phyloP scores from a whole-genome alignment of 2,329 filamentous ascomycete species.

The Aspergillaceae sp. region DNA sequence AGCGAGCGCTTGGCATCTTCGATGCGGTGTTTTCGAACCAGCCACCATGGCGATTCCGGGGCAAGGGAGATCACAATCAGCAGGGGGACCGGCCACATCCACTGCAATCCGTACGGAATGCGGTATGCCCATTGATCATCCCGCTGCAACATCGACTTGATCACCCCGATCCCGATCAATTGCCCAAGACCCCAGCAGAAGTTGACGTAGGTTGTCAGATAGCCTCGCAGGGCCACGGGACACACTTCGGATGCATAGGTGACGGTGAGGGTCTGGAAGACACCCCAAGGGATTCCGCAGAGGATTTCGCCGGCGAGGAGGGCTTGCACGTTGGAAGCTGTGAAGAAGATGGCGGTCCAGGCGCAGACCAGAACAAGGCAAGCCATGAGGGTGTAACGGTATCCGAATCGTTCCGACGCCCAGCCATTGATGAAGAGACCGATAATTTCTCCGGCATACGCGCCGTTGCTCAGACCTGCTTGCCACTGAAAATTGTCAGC shows the following conservation, averaged over 20 bases:
- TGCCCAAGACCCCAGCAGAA: slow-evolving; percentile 43
- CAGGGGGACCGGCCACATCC: slow-evolving; percentile 47
- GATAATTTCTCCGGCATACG: slow-evolving; percentile 40
- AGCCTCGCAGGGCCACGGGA: slow-evolving; percentile 37
- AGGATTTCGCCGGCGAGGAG: slow-evolving; percentile 45
- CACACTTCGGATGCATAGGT: slow-evolving; percentile 43
- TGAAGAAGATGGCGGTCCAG: slow-evolving; percentile 46
- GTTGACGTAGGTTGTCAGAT: slow-evolving; percentile 41
- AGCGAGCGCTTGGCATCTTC: slow-evolving; percentile 40
- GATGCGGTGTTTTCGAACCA: slow-evolving; percentile 38
- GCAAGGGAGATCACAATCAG: slow-evolving; percentile 41
- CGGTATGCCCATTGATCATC: slow-evolving; percentile 44
- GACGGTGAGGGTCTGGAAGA: slow-evolving; percentile 43
- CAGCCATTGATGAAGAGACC: slow-evolving; percentile 45
- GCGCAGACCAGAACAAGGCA: slow-evolving; percentile 39
- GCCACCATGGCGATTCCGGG: slow-evolving; percentile 46
- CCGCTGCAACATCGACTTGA: slow-evolving; percentile 40
- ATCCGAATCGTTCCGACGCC: slow-evolving; percentile 45
- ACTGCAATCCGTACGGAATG: slow-evolving; percentile 45
- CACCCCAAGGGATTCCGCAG: slow-evolving; percentile 45
- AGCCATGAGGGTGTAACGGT: slow-evolving; percentile 43
- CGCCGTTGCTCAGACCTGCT: slow-evolving; percentile 38
- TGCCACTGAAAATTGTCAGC: slow-evolving; percentile 30
- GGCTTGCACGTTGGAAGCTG: slow-evolving; percentile 39
- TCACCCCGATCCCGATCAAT: slow-evolving; percentile 44